Evolutionary conservation across 768 basidiomycete species (phyloP), one percentile per base, ranked within the genome.

Genomic region (Serendipita sp.): DNA sequence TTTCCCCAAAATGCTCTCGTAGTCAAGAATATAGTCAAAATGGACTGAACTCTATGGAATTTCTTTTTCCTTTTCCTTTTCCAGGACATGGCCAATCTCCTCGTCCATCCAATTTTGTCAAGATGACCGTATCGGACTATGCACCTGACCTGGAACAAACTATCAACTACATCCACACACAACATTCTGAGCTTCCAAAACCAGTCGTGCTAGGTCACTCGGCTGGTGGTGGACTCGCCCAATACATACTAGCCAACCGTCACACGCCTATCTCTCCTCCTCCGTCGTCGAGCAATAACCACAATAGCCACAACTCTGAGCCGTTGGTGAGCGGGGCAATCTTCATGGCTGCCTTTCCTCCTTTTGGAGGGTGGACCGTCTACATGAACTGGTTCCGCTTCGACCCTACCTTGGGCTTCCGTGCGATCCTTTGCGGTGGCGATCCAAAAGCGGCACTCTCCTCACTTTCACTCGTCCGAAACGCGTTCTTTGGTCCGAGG

Each of bases 71-170:
- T n/a, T n/a, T n/a, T n/a, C n/a, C n/a, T n/a, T n/a, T n/a, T n/a
- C n/a, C n/a, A 51, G 48, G 48, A 11, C 48, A 51, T 31, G 53
- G 53, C 9, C 33, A 30, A 58, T 58, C 53, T 11, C 53, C 53
- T 30, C 53, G 53, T n/a, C 53, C 53, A 24, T 24, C 17, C 26
- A 58, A 58, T 58, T 58, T 58, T 34, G 30, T 58, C 53, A 30
- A 28, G 20, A 58, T 58, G 53, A 58, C 24, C 26, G 53, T 34
- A n/a, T n/a, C 33, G 3, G 53, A 58, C 11, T 58, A 24, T 31
- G 53, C 30, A 31, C 53, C 24, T 11, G 53, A 58, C 53, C 24
- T 58, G 13, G 53, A 58, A 31, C 26, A 20, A n/a, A 58, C 53
- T 13, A 4, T 58, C 1, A 24, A 58, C 53, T 33, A 24, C 31